Percentiles rank a stretch among this genome's conserved stretches.
Evolutionary conservation across 306 rosid species (phyloP).

Genomic region (Gleditsia sinensis): DNA sequence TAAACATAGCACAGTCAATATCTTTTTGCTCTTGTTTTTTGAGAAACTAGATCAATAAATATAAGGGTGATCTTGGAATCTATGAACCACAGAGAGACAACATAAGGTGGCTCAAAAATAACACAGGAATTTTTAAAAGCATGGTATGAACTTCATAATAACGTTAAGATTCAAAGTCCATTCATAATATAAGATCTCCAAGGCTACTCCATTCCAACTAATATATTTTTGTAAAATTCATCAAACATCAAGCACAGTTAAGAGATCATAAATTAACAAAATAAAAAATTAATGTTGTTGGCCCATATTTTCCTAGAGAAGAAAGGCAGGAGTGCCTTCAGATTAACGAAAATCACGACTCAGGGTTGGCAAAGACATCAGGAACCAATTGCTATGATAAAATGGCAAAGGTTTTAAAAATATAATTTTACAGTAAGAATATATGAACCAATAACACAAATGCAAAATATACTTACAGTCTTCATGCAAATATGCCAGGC

Average conservation of each 20-base stretch:
- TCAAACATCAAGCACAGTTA: not conserved
- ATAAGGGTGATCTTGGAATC: not conserved
- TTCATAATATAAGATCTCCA: not conserved
- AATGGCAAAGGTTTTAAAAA: not conserved
- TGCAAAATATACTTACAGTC: conserved; percentile 68
- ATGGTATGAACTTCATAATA: not conserved
- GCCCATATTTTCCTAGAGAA: not conserved
- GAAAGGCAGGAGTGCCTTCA: not conserved
- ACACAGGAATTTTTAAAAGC: not conserved
- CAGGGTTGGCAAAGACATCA: not conserved
- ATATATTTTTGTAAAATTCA: conserved; percentile 8
- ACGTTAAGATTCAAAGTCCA: not conserved
- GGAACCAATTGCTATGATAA: not conserved
- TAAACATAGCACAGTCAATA: not conserved
- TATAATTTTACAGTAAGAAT: not conserved
- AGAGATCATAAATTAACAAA: not conserved
- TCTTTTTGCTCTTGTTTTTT: not conserved
- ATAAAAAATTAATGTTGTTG: not conserved
- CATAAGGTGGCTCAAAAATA: not conserved
- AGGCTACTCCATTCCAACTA: not conserved
- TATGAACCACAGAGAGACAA: not conserved
- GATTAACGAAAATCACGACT: not conserved
- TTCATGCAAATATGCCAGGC: conserved; percentile 90
- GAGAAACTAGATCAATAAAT: not conserved
- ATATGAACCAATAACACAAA: not conserved